phyloP scores from a whole-genome alignment of 306 rosid species.

The Pterocarpus macrocarpus region DNA sequence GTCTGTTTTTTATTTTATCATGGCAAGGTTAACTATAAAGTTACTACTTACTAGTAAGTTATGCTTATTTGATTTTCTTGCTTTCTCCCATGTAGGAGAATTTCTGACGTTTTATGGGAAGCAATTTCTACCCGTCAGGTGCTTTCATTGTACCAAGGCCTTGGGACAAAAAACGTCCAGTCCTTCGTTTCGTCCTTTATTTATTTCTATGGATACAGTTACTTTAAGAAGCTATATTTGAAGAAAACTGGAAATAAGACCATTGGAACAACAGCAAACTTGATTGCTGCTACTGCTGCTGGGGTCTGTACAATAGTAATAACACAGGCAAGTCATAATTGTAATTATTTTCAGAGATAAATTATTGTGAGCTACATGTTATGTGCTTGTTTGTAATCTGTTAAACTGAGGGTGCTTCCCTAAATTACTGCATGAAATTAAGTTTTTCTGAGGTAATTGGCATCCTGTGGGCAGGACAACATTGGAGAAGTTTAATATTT shows the following conservation, averaged over 20 bases:
- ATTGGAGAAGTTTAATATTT: conserved; percentile 13
- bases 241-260: conserved; percentile 71
- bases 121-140: conserved; percentile 79
- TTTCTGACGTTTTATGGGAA: conserved; percentile 95
- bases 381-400: conserved; percentile 5
- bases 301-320: conserved; percentile 84
- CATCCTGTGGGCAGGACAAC: conserved; percentile 7
- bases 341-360: conserved; percentile 3
- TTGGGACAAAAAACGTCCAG: conserved; percentile 89
- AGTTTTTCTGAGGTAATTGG: neutral
- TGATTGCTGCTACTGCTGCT: conserved; percentile 84
- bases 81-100: conserved; percentile 69
- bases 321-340: conserved; percentile 67
- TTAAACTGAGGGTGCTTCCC: neutral
- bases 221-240: conserved; percentile 81
- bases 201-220: conserved; percentile 97
- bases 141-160: conserved; percentile 92
- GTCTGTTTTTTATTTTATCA: conserved; percentile 15
- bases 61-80: conserved; percentile 32
- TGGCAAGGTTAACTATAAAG: conserved; percentile 9
- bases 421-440: conserved; percentile 7
- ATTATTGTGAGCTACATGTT: neutral
- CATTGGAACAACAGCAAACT: conserved; percentile 84
- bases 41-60: conserved; percentile 5
- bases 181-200: conserved; percentile 80